Evolutionary conservation across 768 basidiomycete species (phyloP).

Genomic region (Inosperma sp.): DNA sequence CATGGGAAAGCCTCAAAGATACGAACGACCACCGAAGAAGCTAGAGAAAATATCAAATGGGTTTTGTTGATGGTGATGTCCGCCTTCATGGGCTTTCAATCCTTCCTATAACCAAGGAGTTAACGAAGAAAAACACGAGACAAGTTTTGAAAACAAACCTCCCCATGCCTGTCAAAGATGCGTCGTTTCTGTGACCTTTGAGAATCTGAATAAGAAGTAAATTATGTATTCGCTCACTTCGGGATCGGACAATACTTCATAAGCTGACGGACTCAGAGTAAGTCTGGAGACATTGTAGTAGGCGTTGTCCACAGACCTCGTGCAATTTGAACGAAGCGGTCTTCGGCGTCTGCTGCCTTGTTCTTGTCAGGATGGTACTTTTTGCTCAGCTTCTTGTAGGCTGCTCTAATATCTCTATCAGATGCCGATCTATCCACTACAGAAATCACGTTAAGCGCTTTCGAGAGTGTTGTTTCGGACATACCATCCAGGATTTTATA

Average conservation of each 20-base stretch:
- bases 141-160: slow-evolving; percentile 39
- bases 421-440: slow-evolving; percentile 71
- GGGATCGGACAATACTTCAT: slow-evolving; percentile 88
- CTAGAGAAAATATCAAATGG: slow-evolving; percentile 93
- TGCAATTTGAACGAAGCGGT: slow-evolving; percentile 86
- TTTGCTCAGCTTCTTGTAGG: slow-evolving; percentile 85
- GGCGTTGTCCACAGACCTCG: slow-evolving; percentile 47
- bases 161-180: slow-evolving; percentile 93
- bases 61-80: slow-evolving; percentile 72
- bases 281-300: slow-evolving; percentile 2
- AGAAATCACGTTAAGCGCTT: slow-evolving; percentile 20
- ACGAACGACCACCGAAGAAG: slow-evolving; percentile 86
- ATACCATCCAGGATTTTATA: slow-evolving; percentile 81
- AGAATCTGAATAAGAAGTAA: slow-evolving; percentile 4
- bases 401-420: slow-evolving; percentile 85
- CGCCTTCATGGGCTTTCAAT: slow-evolving; percentile 84
- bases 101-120: slow-evolving; percentile 57
- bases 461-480: slow-evolving; percentile 27
- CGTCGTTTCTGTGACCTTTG: slow-evolving; percentile 63
- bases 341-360: slow-evolving; percentile 74
- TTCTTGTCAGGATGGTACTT: slow-evolving; percentile 97
- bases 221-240: slow-evolving; percentile 45
- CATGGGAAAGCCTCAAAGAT: neutral
- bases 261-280: slow-evolving; percentile 48
- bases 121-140: neutral